phyloP scores from a whole-genome alignment of 2,329 filamentous ascomycete genomes.

The Blastomyces parvus region DNA sequence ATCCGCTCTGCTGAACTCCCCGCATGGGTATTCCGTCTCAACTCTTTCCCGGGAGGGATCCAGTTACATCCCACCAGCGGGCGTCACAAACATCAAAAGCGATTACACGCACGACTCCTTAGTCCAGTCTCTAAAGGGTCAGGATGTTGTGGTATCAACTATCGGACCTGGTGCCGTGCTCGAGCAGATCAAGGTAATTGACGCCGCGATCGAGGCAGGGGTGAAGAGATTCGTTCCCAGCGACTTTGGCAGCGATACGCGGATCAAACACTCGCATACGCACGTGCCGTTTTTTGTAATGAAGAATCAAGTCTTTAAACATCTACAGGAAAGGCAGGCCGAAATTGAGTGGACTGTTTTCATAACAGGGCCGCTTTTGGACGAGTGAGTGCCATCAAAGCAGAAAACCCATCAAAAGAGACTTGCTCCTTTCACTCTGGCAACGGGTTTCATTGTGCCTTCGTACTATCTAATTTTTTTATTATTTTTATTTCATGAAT shows the following conservation, averaged over 20 bases:
- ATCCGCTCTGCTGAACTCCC: slow-evolving; percentile 11
- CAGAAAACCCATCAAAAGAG: background rate
- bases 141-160: slow-evolving; percentile 19
- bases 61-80: slow-evolving; percentile 11
- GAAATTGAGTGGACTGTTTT: slow-evolving; percentile 15
- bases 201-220: slow-evolving; percentile 10
- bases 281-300: slow-evolving; percentile 10
- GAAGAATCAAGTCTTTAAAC: slow-evolving; percentile 14
- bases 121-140: slow-evolving; percentile 15
- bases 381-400: slow-evolving; percentile 10
- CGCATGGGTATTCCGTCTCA: slow-evolving; percentile 15
- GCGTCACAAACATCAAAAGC: slow-evolving; percentile 12
- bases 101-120: slow-evolving; percentile 20
- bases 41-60: slow-evolving; percentile 15
- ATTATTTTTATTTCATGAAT: background rate
- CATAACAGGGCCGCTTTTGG: slow-evolving; percentile 13
- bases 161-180: slow-evolving; percentile 10
- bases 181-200: slow-evolving; percentile 9
- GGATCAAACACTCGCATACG: slow-evolving; percentile 6
- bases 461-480: background rate
- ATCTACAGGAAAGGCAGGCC: slow-evolving; percentile 16
- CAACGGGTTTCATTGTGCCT: too few relatives aligned
- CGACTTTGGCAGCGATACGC: slow-evolving; percentile 10
- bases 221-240: slow-evolving; percentile 11
- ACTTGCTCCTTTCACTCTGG: background rate